phyloP scores from a whole-genome alignment of 805 yeast genomes.

The Lipomyces lipofer region DNA sequence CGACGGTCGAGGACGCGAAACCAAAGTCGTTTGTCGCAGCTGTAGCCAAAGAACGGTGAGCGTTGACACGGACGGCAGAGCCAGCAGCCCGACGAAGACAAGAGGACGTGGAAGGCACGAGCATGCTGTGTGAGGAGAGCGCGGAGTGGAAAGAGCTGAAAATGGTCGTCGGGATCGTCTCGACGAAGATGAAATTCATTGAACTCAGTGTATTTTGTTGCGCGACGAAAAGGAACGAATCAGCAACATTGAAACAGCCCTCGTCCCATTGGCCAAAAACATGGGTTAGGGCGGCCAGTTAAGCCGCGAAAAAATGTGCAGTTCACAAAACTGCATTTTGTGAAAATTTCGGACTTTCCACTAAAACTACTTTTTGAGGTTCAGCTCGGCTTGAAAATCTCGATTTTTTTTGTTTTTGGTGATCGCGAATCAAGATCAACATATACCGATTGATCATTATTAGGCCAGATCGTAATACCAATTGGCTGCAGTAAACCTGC shows the following conservation, averaged over 20 bases:
- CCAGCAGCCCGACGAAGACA: conserved; percentile 11
- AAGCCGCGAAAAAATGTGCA: too few relatives aligned
- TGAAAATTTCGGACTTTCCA: background rate
- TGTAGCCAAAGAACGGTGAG: conserved; percentile 34
- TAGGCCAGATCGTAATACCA: too few relatives aligned
- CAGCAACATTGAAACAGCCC: conserved; percentile 6
- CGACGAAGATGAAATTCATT: background rate
- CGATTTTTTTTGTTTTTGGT: too few relatives aligned
- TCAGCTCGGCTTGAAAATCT: too few relatives aligned
- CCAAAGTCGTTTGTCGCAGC: conserved; percentile 37
- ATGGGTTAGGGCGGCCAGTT: background rate
- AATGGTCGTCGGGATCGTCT: background rate
- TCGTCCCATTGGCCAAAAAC: conserved; percentile 6
- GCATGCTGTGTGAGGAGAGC: background rate
- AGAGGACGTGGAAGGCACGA: conserved; percentile 3
- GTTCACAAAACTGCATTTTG: background rate
- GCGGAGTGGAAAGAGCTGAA: background rate
- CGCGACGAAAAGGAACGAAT: conserved; percentile 6
- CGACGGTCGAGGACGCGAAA: conserved; percentile 40
- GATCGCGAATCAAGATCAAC: too few relatives aligned
- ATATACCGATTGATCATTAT: too few relatives aligned
- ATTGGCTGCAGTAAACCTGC: too few relatives aligned
- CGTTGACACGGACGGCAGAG: conserved; percentile 9
- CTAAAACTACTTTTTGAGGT: background rate
- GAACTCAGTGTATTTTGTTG: background rate